A percentile compares a stretch with the other conserved stretches of the same genome.
phyloP scores from a whole-genome alignment of 768 basidiomycete genomes.

The Tremella mesenterica region DNA sequence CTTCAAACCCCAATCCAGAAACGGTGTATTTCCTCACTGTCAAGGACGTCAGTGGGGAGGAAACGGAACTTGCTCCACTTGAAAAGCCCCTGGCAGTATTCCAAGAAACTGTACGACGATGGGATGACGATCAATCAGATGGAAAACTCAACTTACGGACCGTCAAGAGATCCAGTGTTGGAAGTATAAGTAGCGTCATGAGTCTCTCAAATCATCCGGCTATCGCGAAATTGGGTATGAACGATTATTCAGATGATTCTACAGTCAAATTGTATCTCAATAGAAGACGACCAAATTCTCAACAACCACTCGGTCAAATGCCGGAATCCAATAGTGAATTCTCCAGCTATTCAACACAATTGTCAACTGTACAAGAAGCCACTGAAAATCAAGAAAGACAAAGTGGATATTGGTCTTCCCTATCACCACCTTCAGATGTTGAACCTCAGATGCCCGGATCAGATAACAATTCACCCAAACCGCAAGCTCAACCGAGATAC shows the following conservation, averaged over 20 bases:
- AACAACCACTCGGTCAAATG: conserved; percentile 12
- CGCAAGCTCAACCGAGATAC: conserved; percentile 15
- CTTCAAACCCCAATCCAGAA: conserved; percentile 49
- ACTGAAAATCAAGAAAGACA: conserved; percentile 49
- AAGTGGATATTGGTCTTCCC: conserved; percentile 1
- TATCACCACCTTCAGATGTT: not conserved
- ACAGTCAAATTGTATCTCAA: conserved; percentile 95
- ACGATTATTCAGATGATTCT: conserved; percentile 94
- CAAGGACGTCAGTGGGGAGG: conserved; percentile 83
- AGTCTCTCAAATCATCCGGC: conserved; percentile 91
- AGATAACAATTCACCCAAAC: too few species aligned
- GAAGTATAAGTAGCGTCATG: conserved; percentile 85
- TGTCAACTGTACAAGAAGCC: conserved; percentile 44
- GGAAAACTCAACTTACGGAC: conserved; percentile 45
- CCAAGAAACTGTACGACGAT: conserved; percentile 60
- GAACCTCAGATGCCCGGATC: conserved; percentile 6
- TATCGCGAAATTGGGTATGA: conserved; percentile 88
- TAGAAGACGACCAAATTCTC: conserved; percentile 46
- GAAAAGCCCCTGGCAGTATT: conserved; percentile 86
- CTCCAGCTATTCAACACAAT: conserved; percentile 30
- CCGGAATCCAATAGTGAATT: conserved; percentile 28
- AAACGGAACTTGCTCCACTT: conserved; percentile 55
- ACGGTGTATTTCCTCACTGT: conserved; percentile 83
- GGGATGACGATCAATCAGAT: conserved; percentile 48
- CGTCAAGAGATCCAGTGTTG: conserved; percentile 85